Conservation (phyloP, 2,329 filamentous ascomycete species). For the Ophiocordyceps unilateralis region DNA sequence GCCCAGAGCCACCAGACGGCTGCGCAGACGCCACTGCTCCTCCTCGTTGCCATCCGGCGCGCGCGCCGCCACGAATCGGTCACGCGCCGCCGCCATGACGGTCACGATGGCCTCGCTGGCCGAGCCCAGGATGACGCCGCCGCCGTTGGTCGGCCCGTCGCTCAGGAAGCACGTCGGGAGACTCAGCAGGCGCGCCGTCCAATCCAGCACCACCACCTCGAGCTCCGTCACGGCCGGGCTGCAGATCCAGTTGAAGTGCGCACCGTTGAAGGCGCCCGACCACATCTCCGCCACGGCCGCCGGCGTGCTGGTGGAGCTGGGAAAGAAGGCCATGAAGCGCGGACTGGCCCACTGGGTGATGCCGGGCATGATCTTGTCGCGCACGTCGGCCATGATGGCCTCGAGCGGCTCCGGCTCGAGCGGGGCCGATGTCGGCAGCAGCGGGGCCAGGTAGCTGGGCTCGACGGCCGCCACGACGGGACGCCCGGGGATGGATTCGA, state of each 20-base stretch:
- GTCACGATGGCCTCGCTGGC: constrained; percentile 79
- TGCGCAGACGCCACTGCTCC: constrained; percentile 38
- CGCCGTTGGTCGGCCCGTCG: constrained; percentile 51
- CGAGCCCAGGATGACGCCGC: constrained; percentile 87
- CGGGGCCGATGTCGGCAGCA: constrained; percentile 53
- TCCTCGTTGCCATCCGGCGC: constrained; percentile 52
- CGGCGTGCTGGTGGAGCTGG: constrained; percentile 65
- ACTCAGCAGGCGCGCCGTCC: constrained; percentile 61
- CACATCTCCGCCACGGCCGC: constrained; percentile 87
- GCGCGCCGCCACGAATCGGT: constrained; percentile 52
- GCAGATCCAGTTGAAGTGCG: constrained; percentile 96
- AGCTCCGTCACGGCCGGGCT: constrained; percentile 83
- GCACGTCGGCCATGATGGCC: constrained; percentile 68
- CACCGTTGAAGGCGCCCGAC: constrained; percentile 70
- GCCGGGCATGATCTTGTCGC: constrained; percentile 74
- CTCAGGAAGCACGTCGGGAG: constrained; percentile 62
- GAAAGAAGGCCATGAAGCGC: constrained; percentile 93
- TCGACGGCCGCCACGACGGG: constrained; percentile 62
- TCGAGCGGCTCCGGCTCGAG: constrained; percentile 55
- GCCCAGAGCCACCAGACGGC: constrained; percentile 56
- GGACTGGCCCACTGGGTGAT: constrained; percentile 91
- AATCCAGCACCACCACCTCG: constrained; percentile 85
- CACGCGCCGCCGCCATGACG: constrained; percentile 72
- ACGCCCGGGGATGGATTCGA: constrained; percentile 52
- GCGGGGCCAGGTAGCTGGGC: constrained; percentile 70